Percentiles rank a stretch among this genome's conserved stretches.
Evolutionary conservation across 2,329 filamentous ascomycete species (phyloP).

Genomic region (Colletotrichum godetiae): DNA sequence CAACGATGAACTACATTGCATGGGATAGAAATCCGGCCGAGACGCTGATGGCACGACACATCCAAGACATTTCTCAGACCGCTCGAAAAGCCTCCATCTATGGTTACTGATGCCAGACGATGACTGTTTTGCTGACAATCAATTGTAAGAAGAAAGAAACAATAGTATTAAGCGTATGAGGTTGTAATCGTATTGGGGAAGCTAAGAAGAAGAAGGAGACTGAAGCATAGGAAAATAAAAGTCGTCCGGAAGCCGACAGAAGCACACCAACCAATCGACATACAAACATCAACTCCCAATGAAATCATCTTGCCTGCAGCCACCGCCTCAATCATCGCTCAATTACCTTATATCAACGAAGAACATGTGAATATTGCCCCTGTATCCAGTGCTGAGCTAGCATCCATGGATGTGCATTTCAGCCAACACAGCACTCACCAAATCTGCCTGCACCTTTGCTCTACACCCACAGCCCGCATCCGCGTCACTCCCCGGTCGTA

Average conservation of each 20-base stretch:
- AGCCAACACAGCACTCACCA: background rate
- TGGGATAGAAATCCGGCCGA: background rate
- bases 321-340: background rate
- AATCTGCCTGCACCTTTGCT: background rate
- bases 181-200: background rate
- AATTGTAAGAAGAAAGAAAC: background rate
- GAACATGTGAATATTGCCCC: slow-evolving; percentile 9
- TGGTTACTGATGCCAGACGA: background rate
- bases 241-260: background rate
- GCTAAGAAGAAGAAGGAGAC: background rate
- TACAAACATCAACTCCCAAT: background rate
- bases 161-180: no score
- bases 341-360: background rate
- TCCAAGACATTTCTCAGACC: background rate
- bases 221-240: background rate
- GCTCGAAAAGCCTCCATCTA: background rate
- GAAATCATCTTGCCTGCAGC: background rate
- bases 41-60: background rate
- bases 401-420: slow-evolving; percentile 8
- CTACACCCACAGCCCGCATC: background rate
- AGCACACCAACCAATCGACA: background rate
- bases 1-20: background rate
- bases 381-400: background rate
- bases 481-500: background rate
- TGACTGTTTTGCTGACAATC: background rate